A percentile compares a stretch with the other conserved stretches of the same genome.
These are phyloP conservation scores for Salix dunnii DNA, from an alignment of 345 rosid species.

Conservation along the genomic window DNA sequence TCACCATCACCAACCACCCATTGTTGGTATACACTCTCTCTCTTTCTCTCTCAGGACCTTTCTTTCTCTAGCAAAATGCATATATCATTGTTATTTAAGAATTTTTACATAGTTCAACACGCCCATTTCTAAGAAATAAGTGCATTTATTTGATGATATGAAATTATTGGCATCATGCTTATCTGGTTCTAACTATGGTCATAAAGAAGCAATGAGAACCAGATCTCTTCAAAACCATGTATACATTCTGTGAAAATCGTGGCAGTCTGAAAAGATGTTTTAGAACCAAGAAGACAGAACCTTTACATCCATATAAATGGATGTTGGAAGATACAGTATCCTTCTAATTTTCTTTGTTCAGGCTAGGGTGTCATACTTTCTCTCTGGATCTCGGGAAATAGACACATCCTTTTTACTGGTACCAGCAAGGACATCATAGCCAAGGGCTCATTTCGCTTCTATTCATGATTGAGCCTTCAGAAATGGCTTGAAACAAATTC, in stretches of 20 bases:
- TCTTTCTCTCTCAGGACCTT: not conserved
- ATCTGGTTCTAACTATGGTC: not conserved
- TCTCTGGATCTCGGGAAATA: too few species aligned
- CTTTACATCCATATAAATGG: not conserved
- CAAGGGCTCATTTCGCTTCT: too few species aligned
- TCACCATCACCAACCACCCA: constrained; percentile 85
- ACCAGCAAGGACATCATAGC: not conserved
- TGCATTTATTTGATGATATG: not conserved
- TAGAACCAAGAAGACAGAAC: not conserved
- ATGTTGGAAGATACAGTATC: not conserved
- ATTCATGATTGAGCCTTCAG: too few species aligned
- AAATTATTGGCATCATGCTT: too few species aligned
- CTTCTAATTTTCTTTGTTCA: too few species aligned
- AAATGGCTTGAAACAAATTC: too few species aligned
- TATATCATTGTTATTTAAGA: not conserved
- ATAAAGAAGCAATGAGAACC: not conserved
- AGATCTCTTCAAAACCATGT: not conserved
- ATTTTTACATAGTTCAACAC: not conserved
- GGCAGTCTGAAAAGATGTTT: too few species aligned
- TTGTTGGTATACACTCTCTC: constrained; percentile 52
- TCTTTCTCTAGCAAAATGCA: not conserved
- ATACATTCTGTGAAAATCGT: too few species aligned
- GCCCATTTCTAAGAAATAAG: not conserved
- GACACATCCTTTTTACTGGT: not conserved
- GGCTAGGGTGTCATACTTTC: too few species aligned